These are phyloP conservation scores for Fraxinus latifolia DNA, from an alignment of 305 asterid species.

Conservation along the genomic window DNA sequence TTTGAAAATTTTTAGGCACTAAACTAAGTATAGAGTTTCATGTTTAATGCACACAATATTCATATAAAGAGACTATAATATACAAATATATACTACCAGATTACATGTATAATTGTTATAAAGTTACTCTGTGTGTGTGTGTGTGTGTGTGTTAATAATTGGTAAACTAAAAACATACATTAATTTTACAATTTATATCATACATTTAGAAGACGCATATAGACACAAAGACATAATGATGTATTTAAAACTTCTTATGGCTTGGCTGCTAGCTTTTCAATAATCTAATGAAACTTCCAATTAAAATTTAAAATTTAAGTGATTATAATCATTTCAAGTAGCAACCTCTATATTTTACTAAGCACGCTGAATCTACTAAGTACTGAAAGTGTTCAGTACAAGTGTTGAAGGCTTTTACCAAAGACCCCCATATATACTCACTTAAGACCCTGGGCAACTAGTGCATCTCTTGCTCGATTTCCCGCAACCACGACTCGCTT, in stretches of 20 bases:
- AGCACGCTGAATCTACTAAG: background rate
- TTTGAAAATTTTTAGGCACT: background rate
- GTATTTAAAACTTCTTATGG: background rate
- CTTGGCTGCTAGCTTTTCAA: background rate
- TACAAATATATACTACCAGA: background rate
- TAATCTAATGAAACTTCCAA: background rate
- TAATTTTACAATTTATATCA: background rate
- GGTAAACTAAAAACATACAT: background rate
- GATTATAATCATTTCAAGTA: background rate
- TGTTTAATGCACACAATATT: background rate
- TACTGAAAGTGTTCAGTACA: background rate
- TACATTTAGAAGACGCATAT: background rate
- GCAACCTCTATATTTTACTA: background rate
- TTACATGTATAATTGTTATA: background rate
- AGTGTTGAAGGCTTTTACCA: background rate
- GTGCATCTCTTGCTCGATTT: slow-evolving; percentile 96
- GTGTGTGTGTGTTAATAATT: background rate
- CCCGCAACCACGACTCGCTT: slow-evolving; percentile 97
- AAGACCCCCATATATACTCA: slow-evolving; percentile 34
- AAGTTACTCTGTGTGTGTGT: background rate
- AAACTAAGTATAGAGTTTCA: background rate
- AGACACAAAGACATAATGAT: background rate
- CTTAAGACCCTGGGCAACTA: slow-evolving; percentile 99
- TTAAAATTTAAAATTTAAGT: background rate
- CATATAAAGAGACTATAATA: background rate